These are phyloP conservation scores for Mrakia gelida DNA, from an alignment of 768 basidiomycete genomes.

Conservation along the genomic window DNA sequence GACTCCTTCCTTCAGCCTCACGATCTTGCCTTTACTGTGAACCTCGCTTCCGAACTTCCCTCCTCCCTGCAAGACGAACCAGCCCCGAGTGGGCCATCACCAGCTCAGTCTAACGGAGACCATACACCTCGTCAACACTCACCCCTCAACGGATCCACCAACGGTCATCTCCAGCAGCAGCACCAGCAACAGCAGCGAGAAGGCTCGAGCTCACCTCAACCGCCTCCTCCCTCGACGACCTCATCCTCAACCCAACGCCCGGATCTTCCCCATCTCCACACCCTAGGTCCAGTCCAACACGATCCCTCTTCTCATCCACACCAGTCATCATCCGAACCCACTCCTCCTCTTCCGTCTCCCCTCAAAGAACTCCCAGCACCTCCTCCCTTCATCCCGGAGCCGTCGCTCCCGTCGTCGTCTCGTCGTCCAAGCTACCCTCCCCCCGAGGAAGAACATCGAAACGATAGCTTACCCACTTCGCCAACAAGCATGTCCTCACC, in stretches of 20 bases:
- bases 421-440: background rate
- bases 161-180: too few relatives aligned
- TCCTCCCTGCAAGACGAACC: background rate
- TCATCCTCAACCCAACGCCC: background rate
- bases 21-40: background rate
- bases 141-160: background rate
- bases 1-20: background rate
- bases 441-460: background rate
- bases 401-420: too few relatives aligned
- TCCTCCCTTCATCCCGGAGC: background rate
- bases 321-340: background rate
- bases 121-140: background rate
- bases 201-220: background rate
- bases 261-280: background rate
- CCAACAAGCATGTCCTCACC: background rate
- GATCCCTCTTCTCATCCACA: background rate
- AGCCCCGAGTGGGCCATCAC: background rate
- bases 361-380: slow-evolving; percentile 2
- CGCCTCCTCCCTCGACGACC: background rate
- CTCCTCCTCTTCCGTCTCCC: background rate
- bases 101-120: background rate
- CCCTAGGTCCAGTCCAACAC: background rate
- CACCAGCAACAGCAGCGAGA: background rate
- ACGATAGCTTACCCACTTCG: background rate
- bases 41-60: background rate